Percentiles rank a stretch among this genome's conserved stretches.
These are phyloP conservation scores for Eremothecium coryli DNA, from an alignment of 1,139 yeast species.

Conservation along the genomic window DNA sequence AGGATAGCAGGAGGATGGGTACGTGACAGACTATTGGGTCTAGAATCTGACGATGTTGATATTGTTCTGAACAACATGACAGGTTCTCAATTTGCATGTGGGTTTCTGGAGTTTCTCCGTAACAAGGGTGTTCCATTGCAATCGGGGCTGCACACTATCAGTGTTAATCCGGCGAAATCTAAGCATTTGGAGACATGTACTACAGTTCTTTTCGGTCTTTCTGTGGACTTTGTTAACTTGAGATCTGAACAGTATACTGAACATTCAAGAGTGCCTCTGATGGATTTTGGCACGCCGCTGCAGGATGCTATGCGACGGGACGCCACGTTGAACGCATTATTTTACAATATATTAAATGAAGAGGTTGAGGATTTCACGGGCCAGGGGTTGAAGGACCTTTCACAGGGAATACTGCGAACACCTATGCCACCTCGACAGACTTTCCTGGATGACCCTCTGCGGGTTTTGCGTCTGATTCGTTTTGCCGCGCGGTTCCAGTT, in stretches of 20 bases:
- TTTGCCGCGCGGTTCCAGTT: slow-evolving; percentile 79
- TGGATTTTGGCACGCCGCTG: slow-evolving; percentile 74
- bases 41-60: slow-evolving; percentile 77
- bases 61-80: slow-evolving; percentile 77
- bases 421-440: slow-evolving; percentile 81
- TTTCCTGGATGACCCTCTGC: slow-evolving; percentile 83
- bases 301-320: slow-evolving; percentile 91
- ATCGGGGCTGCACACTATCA: slow-evolving; percentile 60
- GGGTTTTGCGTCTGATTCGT: slow-evolving; percentile 75
- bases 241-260: slow-evolving; percentile 78
- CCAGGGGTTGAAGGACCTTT: slow-evolving; percentile 61
- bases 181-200: slow-evolving; percentile 96
- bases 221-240: slow-evolving; percentile 85
- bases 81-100: slow-evolving; percentile 78
- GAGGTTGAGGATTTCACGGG: slow-evolving; percentile 79
- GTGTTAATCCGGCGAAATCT: slow-evolving; percentile 86
- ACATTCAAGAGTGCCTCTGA: slow-evolving; percentile 71
- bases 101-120: slow-evolving; percentile 46
- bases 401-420: slow-evolving; percentile 65
- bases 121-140: slow-evolving; percentile 38
- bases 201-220: slow-evolving; percentile 69
- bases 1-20: slow-evolving; percentile 99
- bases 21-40: slow-evolving; percentile 79
- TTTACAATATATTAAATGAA: slow-evolving; percentile 63
- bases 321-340: slow-evolving; percentile 86